Conservation (phyloP, 805 yeast species). For the Torulaspora indica region DNA sequence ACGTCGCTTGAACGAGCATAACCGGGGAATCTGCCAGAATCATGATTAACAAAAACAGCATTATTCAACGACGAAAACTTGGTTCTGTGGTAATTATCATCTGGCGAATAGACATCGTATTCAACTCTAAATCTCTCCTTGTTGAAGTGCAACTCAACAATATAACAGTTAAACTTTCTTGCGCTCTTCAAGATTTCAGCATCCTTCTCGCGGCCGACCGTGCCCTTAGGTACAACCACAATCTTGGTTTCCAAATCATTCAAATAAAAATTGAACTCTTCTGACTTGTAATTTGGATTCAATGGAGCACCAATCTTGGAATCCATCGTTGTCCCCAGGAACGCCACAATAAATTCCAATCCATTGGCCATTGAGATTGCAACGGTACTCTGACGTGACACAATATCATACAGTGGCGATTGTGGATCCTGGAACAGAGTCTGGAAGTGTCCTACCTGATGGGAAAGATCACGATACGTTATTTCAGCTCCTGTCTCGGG, state of each 20-base stretch:
- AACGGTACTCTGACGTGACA: constrained; percentile 42
- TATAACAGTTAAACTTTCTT: constrained; percentile 41
- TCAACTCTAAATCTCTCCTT: constrained; percentile 41
- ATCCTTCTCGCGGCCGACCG: constrained; percentile 32
- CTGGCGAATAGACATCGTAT: constrained; percentile 34
- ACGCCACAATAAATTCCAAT: constrained; percentile 53
- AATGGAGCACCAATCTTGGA: constrained; percentile 64
- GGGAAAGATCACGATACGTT: constrained; percentile 42
- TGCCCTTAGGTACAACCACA: constrained; percentile 53
- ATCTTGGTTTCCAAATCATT: constrained; percentile 55
- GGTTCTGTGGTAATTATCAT: constrained; percentile 25
- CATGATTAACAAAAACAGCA: constrained; percentile 34
- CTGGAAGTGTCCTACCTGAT: constrained; percentile 47
- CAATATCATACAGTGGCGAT: constrained; percentile 40
- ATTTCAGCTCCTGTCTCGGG: constrained; percentile 46
- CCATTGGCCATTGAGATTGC: constrained; percentile 61
- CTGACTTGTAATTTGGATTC: constrained; percentile 56
- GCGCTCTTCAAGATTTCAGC: constrained; percentile 51
- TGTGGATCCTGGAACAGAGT: constrained; percentile 40
- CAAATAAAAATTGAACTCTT: constrained; percentile 61
- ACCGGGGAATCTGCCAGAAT: constrained; percentile 37
- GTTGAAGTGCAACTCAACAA: constrained; percentile 52
- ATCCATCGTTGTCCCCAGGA: constrained; percentile 52
- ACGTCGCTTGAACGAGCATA: constrained; percentile 46
- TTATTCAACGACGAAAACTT: constrained; percentile 27